Percentiles rank a stretch among this genome's conserved stretches.
These are phyloP conservation scores for Populus deltoides DNA, from an alignment of 345 rosid genomes.

Conservation along the genomic window DNA sequence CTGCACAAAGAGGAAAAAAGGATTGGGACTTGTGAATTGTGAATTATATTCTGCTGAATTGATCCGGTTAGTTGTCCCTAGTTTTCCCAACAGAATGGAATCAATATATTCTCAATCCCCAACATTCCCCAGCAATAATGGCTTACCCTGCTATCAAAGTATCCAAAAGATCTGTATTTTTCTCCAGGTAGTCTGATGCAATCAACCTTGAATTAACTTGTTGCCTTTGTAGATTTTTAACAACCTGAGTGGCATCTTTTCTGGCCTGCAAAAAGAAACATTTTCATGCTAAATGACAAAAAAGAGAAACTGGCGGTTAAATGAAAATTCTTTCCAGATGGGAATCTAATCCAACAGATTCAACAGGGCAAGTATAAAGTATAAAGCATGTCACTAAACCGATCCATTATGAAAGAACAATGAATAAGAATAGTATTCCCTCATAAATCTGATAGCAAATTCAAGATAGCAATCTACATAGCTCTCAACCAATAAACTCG, in stretches of 20 bases:
- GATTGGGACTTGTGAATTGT: too few species aligned
- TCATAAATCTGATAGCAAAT: too few species aligned
- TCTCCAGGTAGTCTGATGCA: conserved; percentile 85
- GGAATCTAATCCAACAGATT: not conserved
- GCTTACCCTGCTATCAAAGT: conserved; percentile 67
- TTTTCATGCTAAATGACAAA: conserved; percentile 4
- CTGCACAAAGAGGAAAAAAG: too few species aligned
- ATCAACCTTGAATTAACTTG: conserved; percentile 85
- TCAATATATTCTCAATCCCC: not conserved
- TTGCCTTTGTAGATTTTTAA: conserved; percentile 55
- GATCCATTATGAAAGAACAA: too few species aligned
- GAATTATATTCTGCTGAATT: too few species aligned
- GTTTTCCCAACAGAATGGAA: too few species aligned
- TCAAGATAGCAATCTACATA: not conserved
- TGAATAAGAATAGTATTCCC: too few species aligned
- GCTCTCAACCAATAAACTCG: not conserved
- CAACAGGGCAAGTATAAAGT: not conserved
- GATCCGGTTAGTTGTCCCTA: too few species aligned
- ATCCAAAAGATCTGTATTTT: conserved; percentile 81
- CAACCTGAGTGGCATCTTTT: conserved; percentile 68
- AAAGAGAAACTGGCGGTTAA: too few species aligned
- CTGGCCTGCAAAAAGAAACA: conserved; percentile 54
- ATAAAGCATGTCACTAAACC: not conserved
- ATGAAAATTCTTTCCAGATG: too few species aligned
- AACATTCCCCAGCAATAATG: not conserved